Percentiles rank a stretch among this genome's conserved stretches.
phyloP scores from a whole-genome alignment of 257 asterid species.

The Solanum verrucosum region DNA sequence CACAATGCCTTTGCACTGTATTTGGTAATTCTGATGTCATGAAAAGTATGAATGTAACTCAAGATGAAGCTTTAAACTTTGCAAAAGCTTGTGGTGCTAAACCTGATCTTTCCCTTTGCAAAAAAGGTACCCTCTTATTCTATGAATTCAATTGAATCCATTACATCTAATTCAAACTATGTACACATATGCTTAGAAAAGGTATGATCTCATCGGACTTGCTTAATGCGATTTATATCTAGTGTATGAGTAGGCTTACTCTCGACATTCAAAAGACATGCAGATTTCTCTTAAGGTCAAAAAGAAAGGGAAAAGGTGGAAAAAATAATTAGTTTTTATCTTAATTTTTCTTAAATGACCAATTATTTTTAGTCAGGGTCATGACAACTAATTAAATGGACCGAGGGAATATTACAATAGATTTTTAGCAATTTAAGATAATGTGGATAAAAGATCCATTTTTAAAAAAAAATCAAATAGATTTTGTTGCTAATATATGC shows the following conservation, averaged over 20 bases:
- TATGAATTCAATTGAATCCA: not conserved
- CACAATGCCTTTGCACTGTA: constrained; percentile 27
- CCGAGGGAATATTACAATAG: not conserved
- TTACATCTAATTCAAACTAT: too few species aligned
- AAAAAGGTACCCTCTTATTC: not conserved
- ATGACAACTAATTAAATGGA: not conserved
- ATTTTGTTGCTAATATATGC: not conserved
- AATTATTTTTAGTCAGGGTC: not conserved
- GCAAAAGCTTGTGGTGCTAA: constrained; percentile 33
- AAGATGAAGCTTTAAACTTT: constrained; percentile 22
- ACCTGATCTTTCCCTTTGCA: constrained; percentile 25
- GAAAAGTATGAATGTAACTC: constrained; percentile 23
- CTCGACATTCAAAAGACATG: not conserved
- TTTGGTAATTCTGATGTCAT: constrained; percentile 17
- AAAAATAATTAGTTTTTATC: not conserved
- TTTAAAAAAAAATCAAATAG: not conserved
- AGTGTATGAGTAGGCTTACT: not conserved
- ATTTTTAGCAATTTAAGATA: not conserved
- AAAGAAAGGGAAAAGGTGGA: not conserved
- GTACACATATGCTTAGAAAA: too few species aligned
- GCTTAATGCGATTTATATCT: not conserved
- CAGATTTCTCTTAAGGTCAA: rapidly evolving
- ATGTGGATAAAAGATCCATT: not conserved
- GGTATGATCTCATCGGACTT: not conserved
- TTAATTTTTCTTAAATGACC: not conserved